Percentiles rank a stretch among this genome's conserved stretches.
Conservation (phyloP, 129 eudicot species). For the Gnaphalium uliginosum region DNA sequence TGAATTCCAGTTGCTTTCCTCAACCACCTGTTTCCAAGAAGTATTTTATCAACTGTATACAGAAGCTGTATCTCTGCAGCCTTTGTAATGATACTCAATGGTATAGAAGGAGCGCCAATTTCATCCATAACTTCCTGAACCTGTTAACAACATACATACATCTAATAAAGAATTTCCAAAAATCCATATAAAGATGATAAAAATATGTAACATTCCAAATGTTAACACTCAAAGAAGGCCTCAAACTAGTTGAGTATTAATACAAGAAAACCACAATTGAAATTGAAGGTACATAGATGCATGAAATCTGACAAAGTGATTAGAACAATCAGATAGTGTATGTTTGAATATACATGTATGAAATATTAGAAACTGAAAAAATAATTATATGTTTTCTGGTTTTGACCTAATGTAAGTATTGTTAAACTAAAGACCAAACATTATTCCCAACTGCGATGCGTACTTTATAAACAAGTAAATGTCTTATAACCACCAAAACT, state of each 20-base stretch:
- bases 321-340: neutral
- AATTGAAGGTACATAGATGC: neutral
- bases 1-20: conserved; percentile 95
- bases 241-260: neutral
- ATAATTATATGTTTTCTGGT: neutral
- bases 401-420: neutral
- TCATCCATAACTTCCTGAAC: conserved; percentile 92
- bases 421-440: neutral
- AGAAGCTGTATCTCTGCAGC: conserved; percentile 79
- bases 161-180: conserved; percentile 12
- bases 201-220: neutral
- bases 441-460: neutral
- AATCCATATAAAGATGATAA: neutral
- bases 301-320: neutral
- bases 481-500: neutral
- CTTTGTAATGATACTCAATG: conserved; percentile 59
- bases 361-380: neutral
- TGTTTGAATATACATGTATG: neutral
- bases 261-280: neutral
- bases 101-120: conserved; percentile 69
- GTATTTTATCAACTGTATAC: conserved; percentile 74
- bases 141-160: conserved; percentile 39
- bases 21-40: conserved; percentile 92
- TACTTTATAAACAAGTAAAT: too few relatives aligned
- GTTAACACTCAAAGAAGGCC: neutral